Evolutionary conservation across 805 yeast genomes (phyloP).

Genomic region (Komagataella pseudopastoris): DNA sequence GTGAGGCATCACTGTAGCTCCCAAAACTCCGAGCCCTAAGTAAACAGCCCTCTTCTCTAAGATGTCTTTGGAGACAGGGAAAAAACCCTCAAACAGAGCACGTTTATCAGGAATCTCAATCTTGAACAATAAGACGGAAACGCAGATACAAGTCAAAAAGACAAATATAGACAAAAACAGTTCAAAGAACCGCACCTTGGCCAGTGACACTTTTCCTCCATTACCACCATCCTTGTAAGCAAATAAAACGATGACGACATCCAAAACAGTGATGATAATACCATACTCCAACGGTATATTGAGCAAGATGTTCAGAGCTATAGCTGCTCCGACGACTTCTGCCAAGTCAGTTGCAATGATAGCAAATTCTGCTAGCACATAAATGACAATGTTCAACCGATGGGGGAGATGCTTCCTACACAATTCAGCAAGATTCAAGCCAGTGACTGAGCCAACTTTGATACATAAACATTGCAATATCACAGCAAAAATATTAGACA

Average conservation of each 20-base stretch:
- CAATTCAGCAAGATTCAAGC: constrained; percentile 76
- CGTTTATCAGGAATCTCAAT: constrained; percentile 38
- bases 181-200: constrained; percentile 67
- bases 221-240: constrained; percentile 65
- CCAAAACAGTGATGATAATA: constrained; percentile 66
- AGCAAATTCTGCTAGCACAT: constrained; percentile 69
- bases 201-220: constrained; percentile 27
- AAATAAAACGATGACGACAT: constrained; percentile 64
- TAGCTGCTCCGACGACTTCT: constrained; percentile 90
- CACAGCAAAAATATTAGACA: constrained; percentile 79
- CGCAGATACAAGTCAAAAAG: constrained; percentile 61
- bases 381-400: constrained; percentile 50
- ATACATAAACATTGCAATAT: constrained; percentile 73
- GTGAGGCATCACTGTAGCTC: constrained; percentile 96
- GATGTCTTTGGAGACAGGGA: constrained; percentile 47
- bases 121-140: constrained; percentile 52
- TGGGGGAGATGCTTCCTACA: constrained; percentile 60
- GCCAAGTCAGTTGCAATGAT: constrained; percentile 90
- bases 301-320: constrained; percentile 66
- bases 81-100: constrained; percentile 48
- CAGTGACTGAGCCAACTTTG: constrained; percentile 81
- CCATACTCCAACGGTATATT: constrained; percentile 64
- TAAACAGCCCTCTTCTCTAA: constrained; percentile 55
- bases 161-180: constrained; percentile 61
- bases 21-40: constrained; percentile 70